phyloP scores from a whole-genome alignment of 1,284 basidiomycete species.

The Irpex rosettiformis region DNA sequence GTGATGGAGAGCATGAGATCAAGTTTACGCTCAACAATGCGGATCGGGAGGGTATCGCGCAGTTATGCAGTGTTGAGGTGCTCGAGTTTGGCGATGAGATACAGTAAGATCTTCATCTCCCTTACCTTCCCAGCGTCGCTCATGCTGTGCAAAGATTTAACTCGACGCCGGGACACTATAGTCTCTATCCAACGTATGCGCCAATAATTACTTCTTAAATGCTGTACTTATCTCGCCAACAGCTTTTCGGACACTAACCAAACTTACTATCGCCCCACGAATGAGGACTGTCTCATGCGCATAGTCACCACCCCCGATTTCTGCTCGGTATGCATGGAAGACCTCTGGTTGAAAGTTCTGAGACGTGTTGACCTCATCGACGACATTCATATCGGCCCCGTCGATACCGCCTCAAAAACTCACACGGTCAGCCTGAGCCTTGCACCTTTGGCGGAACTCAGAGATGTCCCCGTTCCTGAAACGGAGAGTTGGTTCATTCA shows the following conservation, averaged over 20 bases:
- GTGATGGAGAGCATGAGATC: slow-evolving; percentile 50
- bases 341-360: slow-evolving; percentile 66
- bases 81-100: slow-evolving; percentile 69
- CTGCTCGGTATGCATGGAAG: slow-evolving; percentile 74
- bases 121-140: slow-evolving; percentile 2
- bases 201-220: not conserved
- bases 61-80: slow-evolving; percentile 74
- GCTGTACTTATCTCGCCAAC: not conserved
- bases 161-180: slow-evolving; percentile 54
- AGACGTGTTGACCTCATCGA: slow-evolving; percentile 61
- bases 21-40: slow-evolving; percentile 53
- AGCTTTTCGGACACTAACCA: slow-evolving; percentile 59
- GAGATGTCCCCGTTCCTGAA: slow-evolving; percentile 30
- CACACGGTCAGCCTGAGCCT: slow-evolving; percentile 38
- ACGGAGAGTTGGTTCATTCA: slow-evolving; percentile 52
- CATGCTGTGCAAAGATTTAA: slow-evolving; percentile 53
- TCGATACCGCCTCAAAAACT: slow-evolving; percentile 1
- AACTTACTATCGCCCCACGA: slow-evolving; percentile 73
- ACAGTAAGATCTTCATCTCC: slow-evolving; percentile 34
- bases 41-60: slow-evolving; percentile 54
- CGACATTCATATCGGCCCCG: slow-evolving; percentile 36
- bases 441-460: slow-evolving; percentile 58
- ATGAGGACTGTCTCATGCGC: slow-evolving; percentile 85
- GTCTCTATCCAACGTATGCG: slow-evolving; percentile 74
- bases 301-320: slow-evolving; percentile 67